Base-by-base conservation (phyloP, 108 stramenopile genomes). In the Skeletonema menzelii region DNA sequence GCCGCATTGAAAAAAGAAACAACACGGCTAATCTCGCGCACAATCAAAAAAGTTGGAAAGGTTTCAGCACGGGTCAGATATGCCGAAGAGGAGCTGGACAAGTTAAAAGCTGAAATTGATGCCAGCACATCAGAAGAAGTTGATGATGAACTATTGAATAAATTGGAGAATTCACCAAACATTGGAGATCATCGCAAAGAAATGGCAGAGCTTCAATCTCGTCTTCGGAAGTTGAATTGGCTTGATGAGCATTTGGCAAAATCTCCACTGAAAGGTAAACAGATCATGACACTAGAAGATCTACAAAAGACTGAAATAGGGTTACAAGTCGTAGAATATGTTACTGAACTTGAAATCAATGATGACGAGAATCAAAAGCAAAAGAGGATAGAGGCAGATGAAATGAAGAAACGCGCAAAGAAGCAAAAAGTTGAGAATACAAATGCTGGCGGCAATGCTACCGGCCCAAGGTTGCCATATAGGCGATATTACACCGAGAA, bases 41-140 rank as follows among this genome's bases (percentile, higher is more conserved):
- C 85, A 34, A 87, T 86, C 80, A 95, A 95, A 57, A 95, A 95
- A 65, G 86, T 91, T 15, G 91, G 90, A 11, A 95, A 95, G 55
- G 88, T 82, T 2, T 79, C 78, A 27, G 49, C 74, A n/a, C 80
- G 88, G 5, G 57, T 89, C 22, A 49, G 63, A 58, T 83, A 83
- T 35, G 89, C 93, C 14, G 68, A 80, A 37, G 79, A 85, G n/a
- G 56, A 75, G 30, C 81, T 88, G 24, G 81, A 87, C 37, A 70
- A 77, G 63, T 59, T 87, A 53, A 71, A 58, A 12, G 53, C 42
- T n/a, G 76, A 46, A 31, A 69, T 69, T 0, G 70, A 85, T 62
- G 34, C 44, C 63, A 24, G 53, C 63, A 30, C 80, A 73, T 10
- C 63, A 27, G 56, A 77, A 0, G 64, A 56, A 59, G 69, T 77